Percentiles rank a stretch among this genome's conserved stretches.
phyloP scores from a whole-genome alignment of 2,329 filamentous ascomycete genomes.

The Botrytis pseudocinerea region DNA sequence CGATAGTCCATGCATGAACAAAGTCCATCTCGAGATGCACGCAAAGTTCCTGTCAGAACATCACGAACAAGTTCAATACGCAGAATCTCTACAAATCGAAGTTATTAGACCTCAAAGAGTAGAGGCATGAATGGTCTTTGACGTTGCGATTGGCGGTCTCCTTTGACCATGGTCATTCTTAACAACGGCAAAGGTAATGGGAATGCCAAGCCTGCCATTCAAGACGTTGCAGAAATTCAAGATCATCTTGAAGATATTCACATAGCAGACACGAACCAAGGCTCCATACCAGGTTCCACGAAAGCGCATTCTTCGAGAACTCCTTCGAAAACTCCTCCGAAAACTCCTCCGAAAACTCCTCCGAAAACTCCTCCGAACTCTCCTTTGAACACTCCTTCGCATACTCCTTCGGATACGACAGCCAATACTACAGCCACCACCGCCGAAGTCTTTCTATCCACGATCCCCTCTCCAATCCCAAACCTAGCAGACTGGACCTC shows the following conservation, averaged over 20 bases:
- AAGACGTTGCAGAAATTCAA: not conserved
- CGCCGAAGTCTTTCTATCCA: not conserved
- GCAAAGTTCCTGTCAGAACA: not conserved
- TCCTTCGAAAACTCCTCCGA: too few relatives aligned
- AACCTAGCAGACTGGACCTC: conserved; percentile 28
- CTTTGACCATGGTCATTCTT: not conserved
- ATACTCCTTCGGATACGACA: too few relatives aligned
- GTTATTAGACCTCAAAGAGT: not conserved
- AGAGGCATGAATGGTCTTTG: not conserved
- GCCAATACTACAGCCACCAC: not conserved
- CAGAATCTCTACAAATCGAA: not conserved
- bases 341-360: not conserved
- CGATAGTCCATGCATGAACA: not conserved
- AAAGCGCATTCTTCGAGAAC: not conserved
- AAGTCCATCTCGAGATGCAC: not conserved
- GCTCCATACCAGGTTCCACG: not conserved
- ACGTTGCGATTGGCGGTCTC: not conserved
- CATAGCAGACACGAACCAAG: not conserved
- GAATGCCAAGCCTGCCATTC: not conserved
- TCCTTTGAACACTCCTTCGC: too few relatives aligned
- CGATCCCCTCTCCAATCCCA: not conserved
- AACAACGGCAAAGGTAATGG: not conserved
- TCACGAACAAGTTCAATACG: not conserved
- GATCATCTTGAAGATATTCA: not conserved
- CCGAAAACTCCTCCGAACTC: not conserved